Conservation (phyloP, 2,329 filamentous ascomycete species). For the Hypomyces rosellus region DNA sequence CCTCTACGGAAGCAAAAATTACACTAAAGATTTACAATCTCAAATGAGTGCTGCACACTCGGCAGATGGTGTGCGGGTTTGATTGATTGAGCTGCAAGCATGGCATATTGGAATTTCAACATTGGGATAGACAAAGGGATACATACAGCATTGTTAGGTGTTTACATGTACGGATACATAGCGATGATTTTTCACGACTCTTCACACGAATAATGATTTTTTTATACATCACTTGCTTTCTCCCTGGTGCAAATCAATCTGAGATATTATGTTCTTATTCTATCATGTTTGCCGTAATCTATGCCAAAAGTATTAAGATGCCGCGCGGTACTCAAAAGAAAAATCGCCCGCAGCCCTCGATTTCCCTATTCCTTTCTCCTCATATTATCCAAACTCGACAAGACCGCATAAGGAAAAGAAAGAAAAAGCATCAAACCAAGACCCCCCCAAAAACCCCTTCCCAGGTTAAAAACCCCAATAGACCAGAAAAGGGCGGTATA, state of each 20-base stretch:
- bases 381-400: neutral
- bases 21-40: neutral
- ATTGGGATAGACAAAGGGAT: too few relatives aligned
- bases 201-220: too few relatives aligned
- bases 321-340: too few relatives aligned
- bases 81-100: neutral
- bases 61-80: neutral
- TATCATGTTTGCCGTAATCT: too few relatives aligned
- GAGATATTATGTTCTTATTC: too few relatives aligned
- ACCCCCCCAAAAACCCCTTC: neutral
- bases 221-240: too few relatives aligned
- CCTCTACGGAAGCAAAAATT: conserved; percentile 4
- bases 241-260: too few relatives aligned
- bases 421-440: neutral
- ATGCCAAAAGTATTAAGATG: too few relatives aligned
- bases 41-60: neutral
- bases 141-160: too few relatives aligned
- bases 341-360: neutral
- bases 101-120: too few relatives aligned
- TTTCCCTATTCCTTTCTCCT: neutral
- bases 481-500: neutral
- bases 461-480: neutral
- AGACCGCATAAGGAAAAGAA: neutral
- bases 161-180: too few relatives aligned
- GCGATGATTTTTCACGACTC: too few relatives aligned